phyloP scores from a whole-genome alignment of 2,329 filamentous ascomycete genomes.

The Arthrobotrys sinensis region DNA sequence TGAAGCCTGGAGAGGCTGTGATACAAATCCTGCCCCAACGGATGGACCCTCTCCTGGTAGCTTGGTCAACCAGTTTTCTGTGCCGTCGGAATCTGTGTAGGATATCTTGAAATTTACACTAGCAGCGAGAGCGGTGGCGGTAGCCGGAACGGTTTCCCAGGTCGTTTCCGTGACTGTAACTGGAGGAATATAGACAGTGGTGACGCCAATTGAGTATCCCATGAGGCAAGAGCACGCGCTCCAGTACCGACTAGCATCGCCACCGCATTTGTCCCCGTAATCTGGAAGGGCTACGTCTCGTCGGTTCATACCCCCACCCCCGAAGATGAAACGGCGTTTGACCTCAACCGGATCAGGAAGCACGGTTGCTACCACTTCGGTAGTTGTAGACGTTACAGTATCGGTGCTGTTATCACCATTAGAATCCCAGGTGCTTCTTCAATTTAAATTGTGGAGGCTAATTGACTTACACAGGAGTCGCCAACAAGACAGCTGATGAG shows the following conservation, averaged over 20 bases:
- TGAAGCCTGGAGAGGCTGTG: neutral
- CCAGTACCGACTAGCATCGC: neutral
- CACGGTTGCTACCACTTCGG: neutral
- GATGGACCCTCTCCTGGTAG: neutral
- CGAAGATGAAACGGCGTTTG: neutral
- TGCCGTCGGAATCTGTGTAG: neutral
- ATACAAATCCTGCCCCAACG: neutral
- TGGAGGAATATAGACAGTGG: neutral
- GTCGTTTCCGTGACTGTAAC: neutral
- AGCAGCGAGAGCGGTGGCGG: neutral
- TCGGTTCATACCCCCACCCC: neutral
- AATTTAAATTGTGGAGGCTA: neutral
- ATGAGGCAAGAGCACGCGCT: neutral
- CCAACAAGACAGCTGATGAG: neutral
- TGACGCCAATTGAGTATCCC: neutral
- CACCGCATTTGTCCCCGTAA: neutral
- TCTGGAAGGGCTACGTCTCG: neutral
- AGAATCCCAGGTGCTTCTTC: neutral
- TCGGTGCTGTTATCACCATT: neutral
- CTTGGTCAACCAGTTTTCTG: neutral
- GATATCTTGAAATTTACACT: neutral
- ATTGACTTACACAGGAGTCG: neutral
- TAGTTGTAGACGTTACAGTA: neutral
- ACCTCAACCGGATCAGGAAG: neutral
- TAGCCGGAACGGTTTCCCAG: neutral